A percentile compares a stretch with the other conserved stretches of the same genome.
Evolutionary conservation across 1,284 basidiomycete genomes (phyloP).

Genomic region (Apiotrichum gracile): DNA sequence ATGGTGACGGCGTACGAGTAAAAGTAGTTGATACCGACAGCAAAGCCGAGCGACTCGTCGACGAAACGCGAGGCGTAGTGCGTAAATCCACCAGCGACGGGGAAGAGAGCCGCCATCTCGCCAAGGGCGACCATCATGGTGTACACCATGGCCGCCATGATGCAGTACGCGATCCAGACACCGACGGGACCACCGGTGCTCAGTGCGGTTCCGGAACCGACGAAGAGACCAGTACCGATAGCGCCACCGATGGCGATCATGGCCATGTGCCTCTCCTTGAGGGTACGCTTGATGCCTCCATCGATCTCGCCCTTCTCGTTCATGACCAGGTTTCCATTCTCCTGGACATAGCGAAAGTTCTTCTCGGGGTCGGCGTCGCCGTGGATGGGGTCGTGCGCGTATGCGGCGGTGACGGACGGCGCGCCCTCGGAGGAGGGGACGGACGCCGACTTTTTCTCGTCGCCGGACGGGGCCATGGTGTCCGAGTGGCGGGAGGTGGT

Average conservation of each 20-base stretch:
- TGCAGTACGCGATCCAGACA: slow-evolving; percentile 37
- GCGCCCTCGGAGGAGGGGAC: neutral
- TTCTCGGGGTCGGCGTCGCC: slow-evolving; percentile 2
- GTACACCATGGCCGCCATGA: slow-evolving; percentile 41
- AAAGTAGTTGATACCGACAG: slow-evolving; percentile 4
- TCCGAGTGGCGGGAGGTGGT: neutral
- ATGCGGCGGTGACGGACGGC: neutral
- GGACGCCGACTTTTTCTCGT: neutral
- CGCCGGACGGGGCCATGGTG: neutral
- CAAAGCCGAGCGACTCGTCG: slow-evolving; percentile 51
- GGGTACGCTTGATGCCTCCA: slow-evolving; percentile 24
- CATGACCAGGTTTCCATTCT: slow-evolving; percentile 1
- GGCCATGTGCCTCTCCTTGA: slow-evolving; percentile 40
- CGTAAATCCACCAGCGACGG: slow-evolving; percentile 41
- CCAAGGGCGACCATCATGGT: slow-evolving; percentile 44
- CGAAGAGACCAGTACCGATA: slow-evolving; percentile 44
- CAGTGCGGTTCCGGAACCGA: slow-evolving; percentile 50
- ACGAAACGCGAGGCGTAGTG: slow-evolving; percentile 50
- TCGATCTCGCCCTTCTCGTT: slow-evolving; percentile 8
- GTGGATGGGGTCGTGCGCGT: neutral
- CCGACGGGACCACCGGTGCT: slow-evolving; percentile 50
- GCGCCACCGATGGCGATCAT: slow-evolving; percentile 52
- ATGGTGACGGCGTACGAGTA: neutral
- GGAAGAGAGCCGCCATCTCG: slow-evolving; percentile 47
- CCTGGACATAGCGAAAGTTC: neutral